Base-by-base conservation (phyloP, 495 filamentous ascomycete species). In the Xylaria bambusicola region DNA sequence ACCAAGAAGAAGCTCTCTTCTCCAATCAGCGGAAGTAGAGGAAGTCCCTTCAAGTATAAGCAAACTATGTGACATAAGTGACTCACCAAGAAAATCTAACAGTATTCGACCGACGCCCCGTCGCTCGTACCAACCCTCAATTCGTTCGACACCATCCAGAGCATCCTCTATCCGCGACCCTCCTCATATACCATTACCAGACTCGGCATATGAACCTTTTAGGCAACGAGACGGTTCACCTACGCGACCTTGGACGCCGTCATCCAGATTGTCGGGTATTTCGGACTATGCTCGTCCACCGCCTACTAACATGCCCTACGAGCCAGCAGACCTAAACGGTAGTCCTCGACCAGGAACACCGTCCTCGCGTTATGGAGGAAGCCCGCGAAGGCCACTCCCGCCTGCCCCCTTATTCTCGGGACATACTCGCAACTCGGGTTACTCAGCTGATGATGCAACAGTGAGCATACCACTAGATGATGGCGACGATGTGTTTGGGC, bases 341-440 rank as follows among this genome's bases (percentile, higher is more conserved):
- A 90, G 83, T 38, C 93, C 94, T 8, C 77, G 94, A 60, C 94
- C 94, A 12, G 94, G 94, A 2, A 96, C 93, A 2, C 90, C 94
- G 8, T 89, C 91, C 3, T 91, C 90, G 36, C 81, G 84, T 65
- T 97, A 97, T 67, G 88, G 91, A 35, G 88, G 91, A 9, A 92
- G 90, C 62, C 89, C 91, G 7, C 82, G 90, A 47, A 80, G 90
- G 59, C 93, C 93, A n/a, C 74, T 97, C n/a, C 94, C 93, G 13
- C 90, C 91, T 2, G 91, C 92, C 27, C 94, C 93, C 5, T 75
- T 93, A n/a, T 97, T 96, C 65, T 80, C 86, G 3, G 76, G 71
- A 18, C 70, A 81, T 23, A 66, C 64, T 10, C 64, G 70, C 18
- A 61, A 66, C 56, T 77, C 71, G 23, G 29, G 61, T n/a, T 73